Conservation (phyloP, 768 basidiomycete genomes). For the Auricularia auricula-judae region DNA sequence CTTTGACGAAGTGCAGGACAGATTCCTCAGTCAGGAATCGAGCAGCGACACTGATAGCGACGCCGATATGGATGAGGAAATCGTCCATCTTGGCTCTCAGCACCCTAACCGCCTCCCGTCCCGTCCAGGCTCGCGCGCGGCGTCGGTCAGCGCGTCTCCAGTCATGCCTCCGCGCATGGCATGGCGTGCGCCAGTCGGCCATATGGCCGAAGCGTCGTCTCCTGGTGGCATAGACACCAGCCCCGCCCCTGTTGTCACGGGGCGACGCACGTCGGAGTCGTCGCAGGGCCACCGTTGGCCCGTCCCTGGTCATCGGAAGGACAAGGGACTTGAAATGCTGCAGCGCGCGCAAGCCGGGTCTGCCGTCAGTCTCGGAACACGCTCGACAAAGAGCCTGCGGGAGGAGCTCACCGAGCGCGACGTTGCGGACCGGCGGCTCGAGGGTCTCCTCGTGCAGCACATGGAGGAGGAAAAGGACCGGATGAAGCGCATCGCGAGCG, state of each 20-base stretch:
- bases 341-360: neutral
- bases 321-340: neutral
- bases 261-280: neutral
- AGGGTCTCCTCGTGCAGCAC: conserved; percentile 73
- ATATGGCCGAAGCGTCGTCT: neutral
- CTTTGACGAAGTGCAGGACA: conserved; percentile 1
- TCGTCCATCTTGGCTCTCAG: neutral
- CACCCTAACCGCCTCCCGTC: neutral
- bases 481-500: conserved; percentile 58
- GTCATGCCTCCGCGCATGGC: neutral
- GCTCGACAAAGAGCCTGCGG: conserved; percentile 2
- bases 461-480: conserved; percentile 77
- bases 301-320: neutral
- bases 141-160: neutral
- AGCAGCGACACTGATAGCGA: neutral
- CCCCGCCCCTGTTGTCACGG: neutral
- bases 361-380: conserved; percentile 21
- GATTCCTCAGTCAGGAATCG: neutral
- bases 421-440: conserved; percentile 47
- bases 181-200: neutral
- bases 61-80: neutral
- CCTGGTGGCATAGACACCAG: neutral
- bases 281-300: neutral
- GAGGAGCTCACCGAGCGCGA: conserved; percentile 22
- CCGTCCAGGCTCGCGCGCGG: neutral